Percentiles rank a stretch among this genome's conserved stretches.
Evolutionary conservation across 176 grass and related monocot genomes (phyloP).

Genomic region (Chloris gayana): DNA sequence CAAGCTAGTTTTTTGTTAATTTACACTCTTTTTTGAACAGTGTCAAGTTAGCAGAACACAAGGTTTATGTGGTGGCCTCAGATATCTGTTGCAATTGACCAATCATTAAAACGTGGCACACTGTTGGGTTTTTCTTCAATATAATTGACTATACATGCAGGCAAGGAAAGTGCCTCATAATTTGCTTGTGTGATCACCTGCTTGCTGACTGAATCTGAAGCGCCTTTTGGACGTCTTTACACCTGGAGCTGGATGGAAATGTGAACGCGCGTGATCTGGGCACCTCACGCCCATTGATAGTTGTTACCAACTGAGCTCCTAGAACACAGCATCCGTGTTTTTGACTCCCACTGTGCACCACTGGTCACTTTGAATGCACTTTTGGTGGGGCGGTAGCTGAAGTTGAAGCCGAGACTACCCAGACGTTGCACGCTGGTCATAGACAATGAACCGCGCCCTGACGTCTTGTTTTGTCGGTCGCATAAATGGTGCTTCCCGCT

Average conservation of each 20-base stretch:
- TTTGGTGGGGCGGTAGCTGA: slow-evolving; percentile 33
- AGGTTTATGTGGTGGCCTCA: slow-evolving; percentile 24
- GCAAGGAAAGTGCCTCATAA: slow-evolving; percentile 11
- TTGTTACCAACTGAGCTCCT: slow-evolving; percentile 24
- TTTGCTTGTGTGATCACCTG: background rate
- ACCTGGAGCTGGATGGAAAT: background rate
- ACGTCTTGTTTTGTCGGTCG: slow-evolving; percentile 15
- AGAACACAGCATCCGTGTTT: slow-evolving; percentile 19
- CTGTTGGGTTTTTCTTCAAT: slow-evolving; percentile 3
- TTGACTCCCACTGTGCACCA: background rate
- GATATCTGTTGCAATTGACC: slow-evolving; percentile 11
- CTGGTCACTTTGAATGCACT: slow-evolving; percentile 37
- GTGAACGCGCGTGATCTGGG: slow-evolving; percentile 11
- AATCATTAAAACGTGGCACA: slow-evolving; percentile 38
- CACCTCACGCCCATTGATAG: slow-evolving; percentile 9
- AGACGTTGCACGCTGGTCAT: slow-evolving; percentile 21
- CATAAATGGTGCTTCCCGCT: slow-evolving; percentile 30
- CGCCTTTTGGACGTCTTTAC: slow-evolving; percentile 5
- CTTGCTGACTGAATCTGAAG: background rate
- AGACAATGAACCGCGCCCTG: slow-evolving; percentile 7
- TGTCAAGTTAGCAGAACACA: slow-evolving; percentile 18
- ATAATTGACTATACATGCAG: slow-evolving; percentile 16
- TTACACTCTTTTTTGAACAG: slow-evolving; percentile 25
- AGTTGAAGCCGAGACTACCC: background rate
- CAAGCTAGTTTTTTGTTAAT: slow-evolving; percentile 43